Evolutionary conservation across 441 rosid species (phyloP), one percentile per base, ranked within the genome.

Genomic region (Capsella rubella): DNA sequence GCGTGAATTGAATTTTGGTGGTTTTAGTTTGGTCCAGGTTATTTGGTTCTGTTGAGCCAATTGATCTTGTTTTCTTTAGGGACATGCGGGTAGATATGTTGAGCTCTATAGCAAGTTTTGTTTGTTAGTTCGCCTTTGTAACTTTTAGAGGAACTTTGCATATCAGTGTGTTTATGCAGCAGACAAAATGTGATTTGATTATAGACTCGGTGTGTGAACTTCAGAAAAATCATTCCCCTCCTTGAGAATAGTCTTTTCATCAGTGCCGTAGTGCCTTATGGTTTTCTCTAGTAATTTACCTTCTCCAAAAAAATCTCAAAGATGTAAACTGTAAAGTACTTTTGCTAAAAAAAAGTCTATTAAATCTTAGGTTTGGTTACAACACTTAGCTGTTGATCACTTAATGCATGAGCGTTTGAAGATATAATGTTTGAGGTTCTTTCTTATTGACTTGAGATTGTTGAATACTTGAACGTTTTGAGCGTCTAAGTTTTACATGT

Each of bases 401-500:
- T 40, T 63, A 3, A 13, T 71, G 8, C 68, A 42, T 32, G 27
- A 5, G 3, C 6, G 1, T 42, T 21, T 32, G 5, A 6, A 18
- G 9, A 0, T 72, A 1, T 32, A 43, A 34, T 64, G 77, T 53
- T 72, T 52, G 55, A 32, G 55, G 12, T 21, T 34, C 1, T 32
- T 21, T 31, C 21, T 12, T 32, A 62, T 72, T 45, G 18, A 47
- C 25, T 57, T 39, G 66, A 47, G 65, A 37, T 12, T 42, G 6
- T 55, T 15, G 3, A 39, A 64, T n/a, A n/a, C n/a, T n/a, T n/a
- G n/a, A n/a, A n/a, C n/a, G 50, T 16, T 68, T 52, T 28, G 13
- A 64, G 67, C 53, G 50, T 47, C 75, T 42, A 46, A 45, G 53
- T 18, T 76, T 39, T 39, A 55, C 4, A 52, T 60, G 4, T 58